These are phyloP conservation scores for Acanthochlamys bracteata DNA, from an alignment of 106 monocot species.

Conservation along the genomic window DNA sequence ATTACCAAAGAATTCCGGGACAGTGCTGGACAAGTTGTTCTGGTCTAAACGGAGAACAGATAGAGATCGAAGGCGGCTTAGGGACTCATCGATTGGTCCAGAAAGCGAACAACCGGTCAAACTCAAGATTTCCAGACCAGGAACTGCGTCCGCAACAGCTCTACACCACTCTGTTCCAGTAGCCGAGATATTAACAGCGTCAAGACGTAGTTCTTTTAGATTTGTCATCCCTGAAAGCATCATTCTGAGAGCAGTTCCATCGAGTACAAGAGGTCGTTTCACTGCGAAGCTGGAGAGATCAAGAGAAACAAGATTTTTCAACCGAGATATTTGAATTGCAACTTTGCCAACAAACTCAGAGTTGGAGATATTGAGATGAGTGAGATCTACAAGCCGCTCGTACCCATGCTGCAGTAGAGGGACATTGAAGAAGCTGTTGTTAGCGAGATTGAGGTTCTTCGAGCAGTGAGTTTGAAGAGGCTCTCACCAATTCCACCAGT, in stretches of 20 bases:
- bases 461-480: background rate
- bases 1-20: slow-evolving; percentile 33
- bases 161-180: background rate
- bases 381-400: slow-evolving; percentile 1
- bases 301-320: slow-evolving; percentile 4
- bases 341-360: background rate
- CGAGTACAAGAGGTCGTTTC: background rate
- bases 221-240: slow-evolving; percentile 21
- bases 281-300: background rate
- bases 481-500: background rate
- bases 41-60: slow-evolving; percentile 24
- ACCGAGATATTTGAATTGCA: background rate
- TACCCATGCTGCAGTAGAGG: background rate
- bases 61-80: slow-evolving; percentile 21
- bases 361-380: slow-evolving; percentile 8
- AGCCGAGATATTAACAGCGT: too few species aligned
- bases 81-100: slow-evolving; percentile 15
- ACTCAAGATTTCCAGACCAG: slow-evolving; percentile 21
- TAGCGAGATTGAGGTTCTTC: background rate
- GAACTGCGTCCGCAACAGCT: background rate
- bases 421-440: background rate
- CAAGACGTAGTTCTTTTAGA: slow-evolving; percentile 2
- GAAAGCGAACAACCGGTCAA: too few species aligned
- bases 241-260: slow-evolving; percentile 3
- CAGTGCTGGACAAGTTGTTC: slow-evolving; percentile 26